Conservation (phyloP, 345 rosid genomes). For the Turnera subulata region DNA sequence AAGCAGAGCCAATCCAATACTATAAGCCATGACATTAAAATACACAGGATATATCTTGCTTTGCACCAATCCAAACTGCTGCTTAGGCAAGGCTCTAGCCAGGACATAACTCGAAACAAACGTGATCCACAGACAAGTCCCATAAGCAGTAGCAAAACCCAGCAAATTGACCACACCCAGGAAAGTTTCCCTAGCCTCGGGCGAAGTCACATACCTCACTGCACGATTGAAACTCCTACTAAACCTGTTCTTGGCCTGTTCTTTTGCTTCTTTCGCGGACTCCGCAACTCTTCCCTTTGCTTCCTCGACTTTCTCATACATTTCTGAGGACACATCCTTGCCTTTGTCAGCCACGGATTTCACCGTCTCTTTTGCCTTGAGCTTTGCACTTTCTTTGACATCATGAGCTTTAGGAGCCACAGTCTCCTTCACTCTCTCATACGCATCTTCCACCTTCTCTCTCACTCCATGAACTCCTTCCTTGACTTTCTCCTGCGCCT, state of each 20-base stretch:
- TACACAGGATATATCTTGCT: conserved; percentile 79
- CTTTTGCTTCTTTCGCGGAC: conserved; percentile 8
- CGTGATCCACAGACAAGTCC: conserved; percentile 74
- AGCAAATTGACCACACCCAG: conserved; percentile 35
- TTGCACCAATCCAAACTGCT: conserved; percentile 70
- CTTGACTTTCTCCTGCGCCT: conserved; percentile 19
- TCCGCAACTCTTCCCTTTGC: background rate
- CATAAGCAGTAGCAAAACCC: conserved; percentile 55
- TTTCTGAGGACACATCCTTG: background rate
- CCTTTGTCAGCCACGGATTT: conserved; percentile 1
- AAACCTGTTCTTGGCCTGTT: background rate
- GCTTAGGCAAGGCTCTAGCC: conserved; percentile 46
- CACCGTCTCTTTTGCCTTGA: background rate
- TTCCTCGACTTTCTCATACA: conserved; percentile 1
- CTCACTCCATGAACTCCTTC: conserved; percentile 4
- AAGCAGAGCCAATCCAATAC: conserved; percentile 41
- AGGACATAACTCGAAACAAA: conserved; percentile 63
- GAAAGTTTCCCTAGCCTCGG: conserved; percentile 7
- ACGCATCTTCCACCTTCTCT: conserved; percentile 8
- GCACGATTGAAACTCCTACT: background rate
- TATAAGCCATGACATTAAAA: conserved; percentile 43
- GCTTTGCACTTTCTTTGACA: conserved; percentile 12
- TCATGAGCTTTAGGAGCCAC: background rate
- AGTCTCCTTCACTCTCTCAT: background rate
- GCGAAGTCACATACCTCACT: conserved; percentile 6